A percentile compares a stretch with the other conserved stretches of the same genome.
Conservation (phyloP, 306 rosid species). For the Glycine soja region DNA sequence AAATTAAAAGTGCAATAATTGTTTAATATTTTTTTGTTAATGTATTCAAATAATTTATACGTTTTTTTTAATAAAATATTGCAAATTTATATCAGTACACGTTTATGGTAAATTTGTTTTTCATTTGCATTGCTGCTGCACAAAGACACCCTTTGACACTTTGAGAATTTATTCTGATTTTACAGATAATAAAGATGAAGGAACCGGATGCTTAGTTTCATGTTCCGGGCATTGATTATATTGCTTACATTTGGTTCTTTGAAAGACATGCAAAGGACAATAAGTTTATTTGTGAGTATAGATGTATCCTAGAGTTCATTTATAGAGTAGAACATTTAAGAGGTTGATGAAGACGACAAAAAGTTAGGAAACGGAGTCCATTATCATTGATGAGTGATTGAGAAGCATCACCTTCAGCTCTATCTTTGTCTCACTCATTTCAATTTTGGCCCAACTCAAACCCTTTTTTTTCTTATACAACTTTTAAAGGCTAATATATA, state of each 20-base stretch:
- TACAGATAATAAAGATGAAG: conserved; percentile 48
- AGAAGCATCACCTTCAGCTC: conserved; percentile 21
- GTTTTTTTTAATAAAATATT: neutral
- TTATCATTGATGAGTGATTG: conserved; percentile 40
- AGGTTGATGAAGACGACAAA: conserved; percentile 32
- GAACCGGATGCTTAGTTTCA: conserved; percentile 46
- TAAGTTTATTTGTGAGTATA: conserved; percentile 38
- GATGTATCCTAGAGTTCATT: neutral
- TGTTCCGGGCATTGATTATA: conserved; percentile 25
- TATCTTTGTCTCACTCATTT: neutral
- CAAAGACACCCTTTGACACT: conserved; percentile 12
- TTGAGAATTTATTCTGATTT: conserved; percentile 48
- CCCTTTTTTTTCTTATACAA: neutral
- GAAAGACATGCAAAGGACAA: conserved; percentile 6
- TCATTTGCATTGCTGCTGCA: conserved; percentile 5
- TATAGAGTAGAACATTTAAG: conserved; percentile 22
- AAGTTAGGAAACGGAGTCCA: conserved; percentile 34
- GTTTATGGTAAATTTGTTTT: conserved; percentile 22
- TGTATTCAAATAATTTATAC: neutral
- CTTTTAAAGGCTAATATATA: neutral
- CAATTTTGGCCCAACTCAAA: neutral
- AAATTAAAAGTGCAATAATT: neutral
- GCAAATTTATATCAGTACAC: neutral
- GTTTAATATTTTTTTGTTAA: neutral
- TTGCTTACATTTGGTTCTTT: conserved; percentile 28